Conservation (phyloP, 2,329 filamentous ascomycete genomes). For the Rhinocladiella mackenziei region DNA sequence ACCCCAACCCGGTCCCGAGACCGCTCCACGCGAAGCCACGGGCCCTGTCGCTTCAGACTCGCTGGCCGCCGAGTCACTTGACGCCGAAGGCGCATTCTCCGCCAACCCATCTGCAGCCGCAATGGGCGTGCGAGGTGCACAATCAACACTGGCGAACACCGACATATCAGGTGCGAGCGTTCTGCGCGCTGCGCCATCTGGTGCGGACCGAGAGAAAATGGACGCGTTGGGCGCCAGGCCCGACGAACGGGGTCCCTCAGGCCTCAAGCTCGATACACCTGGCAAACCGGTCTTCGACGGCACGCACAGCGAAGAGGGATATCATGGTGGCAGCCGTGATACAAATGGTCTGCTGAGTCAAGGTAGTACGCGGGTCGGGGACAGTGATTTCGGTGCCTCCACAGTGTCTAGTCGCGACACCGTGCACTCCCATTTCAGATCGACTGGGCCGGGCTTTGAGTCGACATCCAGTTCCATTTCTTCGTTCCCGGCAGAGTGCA, state of each 20-base stretch:
- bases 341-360: slow-evolving; percentile 20
- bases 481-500: not conserved
- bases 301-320: slow-evolving; percentile 35
- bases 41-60: slow-evolving; percentile 65
- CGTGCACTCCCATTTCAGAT: slow-evolving; percentile 25
- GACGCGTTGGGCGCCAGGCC: slow-evolving; percentile 42
- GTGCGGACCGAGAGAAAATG: slow-evolving; percentile 44
- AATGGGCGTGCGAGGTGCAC: slow-evolving; percentile 47
- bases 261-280: slow-evolving; percentile 38
- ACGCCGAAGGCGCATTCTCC: slow-evolving; percentile 57
- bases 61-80: slow-evolving; percentile 69
- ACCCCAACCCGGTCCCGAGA: slow-evolving; percentile 47
- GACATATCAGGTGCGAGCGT: slow-evolving; percentile 52
- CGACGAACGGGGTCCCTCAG: slow-evolving; percentile 35
- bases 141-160: slow-evolving; percentile 55
- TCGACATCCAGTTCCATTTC: not conserved
- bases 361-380: slow-evolving; percentile 25
- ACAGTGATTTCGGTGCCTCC: slow-evolving; percentile 17
- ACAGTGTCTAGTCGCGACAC: slow-evolving; percentile 3
- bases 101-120: slow-evolving; percentile 55
- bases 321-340: slow-evolving; percentile 32
- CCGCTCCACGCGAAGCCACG: slow-evolving; percentile 57
- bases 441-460: not conserved
- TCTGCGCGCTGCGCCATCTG: slow-evolving; percentile 48
- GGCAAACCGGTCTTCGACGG: slow-evolving; percentile 41